A percentile compares a stretch with the other conserved stretches of the same genome.
These are phyloP conservation scores for Fraxinus floribunda DNA, from an alignment of 305 asterid species.

Conservation along the genomic window DNA sequence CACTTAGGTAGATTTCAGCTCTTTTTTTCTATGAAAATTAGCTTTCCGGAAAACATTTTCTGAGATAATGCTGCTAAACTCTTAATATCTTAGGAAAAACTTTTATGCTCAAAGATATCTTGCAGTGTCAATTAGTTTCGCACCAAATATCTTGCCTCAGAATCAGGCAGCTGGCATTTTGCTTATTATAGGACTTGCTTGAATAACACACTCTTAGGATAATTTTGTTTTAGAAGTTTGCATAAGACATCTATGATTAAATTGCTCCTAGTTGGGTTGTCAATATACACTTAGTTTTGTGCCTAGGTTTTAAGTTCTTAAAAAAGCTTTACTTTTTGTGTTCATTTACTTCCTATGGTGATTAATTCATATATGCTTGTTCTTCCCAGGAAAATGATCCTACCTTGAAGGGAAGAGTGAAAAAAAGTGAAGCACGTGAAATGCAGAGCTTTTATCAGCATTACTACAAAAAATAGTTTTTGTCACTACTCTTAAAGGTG, in stretches of 20 bases:
- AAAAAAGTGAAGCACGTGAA: slow-evolving; percentile 98
- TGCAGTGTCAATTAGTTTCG: neutral
- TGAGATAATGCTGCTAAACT: neutral
- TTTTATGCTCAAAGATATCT: neutral
- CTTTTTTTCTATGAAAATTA: neutral
- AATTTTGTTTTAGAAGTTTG: slow-evolving; percentile 1
- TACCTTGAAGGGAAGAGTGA: slow-evolving; percentile 93
- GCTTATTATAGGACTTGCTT: neutral
- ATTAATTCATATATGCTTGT: slow-evolving; percentile 11
- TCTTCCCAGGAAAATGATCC: slow-evolving; percentile 92
- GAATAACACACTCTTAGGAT: neutral
- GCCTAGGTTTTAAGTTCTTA: neutral
- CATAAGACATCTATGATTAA: neutral
- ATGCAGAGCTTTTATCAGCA: slow-evolving; percentile 99
- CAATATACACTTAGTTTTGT: neutral
- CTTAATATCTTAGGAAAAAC: neutral
- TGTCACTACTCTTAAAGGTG: slow-evolving; percentile 14
- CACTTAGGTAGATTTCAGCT: neutral
- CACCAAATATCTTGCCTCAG: neutral
- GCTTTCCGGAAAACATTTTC: neutral
- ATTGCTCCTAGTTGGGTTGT: neutral
- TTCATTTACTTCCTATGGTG: neutral
- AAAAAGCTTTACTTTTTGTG: neutral
- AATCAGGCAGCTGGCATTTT: neutral
- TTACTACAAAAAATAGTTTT: slow-evolving; percentile 73